Percentiles rank a stretch among this genome's conserved stretches.
These are phyloP conservation scores for Amanita phalloides DNA, from an alignment of 768 basidiomycete genomes.

Conservation along the genomic window DNA sequence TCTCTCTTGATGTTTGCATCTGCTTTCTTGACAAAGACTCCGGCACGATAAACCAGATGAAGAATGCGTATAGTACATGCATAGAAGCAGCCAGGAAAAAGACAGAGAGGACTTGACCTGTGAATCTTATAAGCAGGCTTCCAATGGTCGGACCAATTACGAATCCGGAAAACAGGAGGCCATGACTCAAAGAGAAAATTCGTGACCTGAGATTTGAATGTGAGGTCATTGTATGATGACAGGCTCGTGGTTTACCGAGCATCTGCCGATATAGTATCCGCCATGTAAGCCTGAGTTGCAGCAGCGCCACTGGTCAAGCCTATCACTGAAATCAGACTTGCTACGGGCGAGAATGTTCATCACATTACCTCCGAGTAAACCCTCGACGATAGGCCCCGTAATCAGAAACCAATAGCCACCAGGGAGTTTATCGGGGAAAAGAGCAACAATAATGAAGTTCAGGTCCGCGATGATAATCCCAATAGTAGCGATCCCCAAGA, in stretches of 20 bases:
- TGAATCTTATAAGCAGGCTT: constrained; percentile 47
- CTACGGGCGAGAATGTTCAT: neutral
- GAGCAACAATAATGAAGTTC: constrained; percentile 55
- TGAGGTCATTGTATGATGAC: neutral
- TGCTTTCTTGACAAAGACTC: constrained; percentile 58
- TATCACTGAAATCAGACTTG: constrained; percentile 17
- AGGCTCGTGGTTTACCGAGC: constrained; percentile 30
- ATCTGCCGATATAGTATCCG: constrained; percentile 51
- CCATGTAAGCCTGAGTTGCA: constrained; percentile 52
- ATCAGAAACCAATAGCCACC: constrained; percentile 79
- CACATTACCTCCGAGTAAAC: constrained; percentile 56
- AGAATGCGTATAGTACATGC: constrained; percentile 36
- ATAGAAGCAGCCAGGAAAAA: constrained; percentile 56
- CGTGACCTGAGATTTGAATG: constrained; percentile 34
- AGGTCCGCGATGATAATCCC: constrained; percentile 56
- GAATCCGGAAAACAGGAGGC: constrained; percentile 65
- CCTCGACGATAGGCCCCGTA: constrained; percentile 55
- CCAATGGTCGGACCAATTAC: constrained; percentile 71
- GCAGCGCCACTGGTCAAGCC: constrained; percentile 42
- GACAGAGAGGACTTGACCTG: constrained; percentile 44
- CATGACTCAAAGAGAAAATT: constrained; percentile 53
- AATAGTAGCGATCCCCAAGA: constrained; percentile 49
- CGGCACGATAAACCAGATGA: constrained; percentile 55
- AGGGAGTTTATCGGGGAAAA: constrained; percentile 49
- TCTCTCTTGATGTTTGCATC: constrained; percentile 28